Conservation (phyloP, 2,329 filamentous ascomycete species). For the Cadophora gregata region DNA sequence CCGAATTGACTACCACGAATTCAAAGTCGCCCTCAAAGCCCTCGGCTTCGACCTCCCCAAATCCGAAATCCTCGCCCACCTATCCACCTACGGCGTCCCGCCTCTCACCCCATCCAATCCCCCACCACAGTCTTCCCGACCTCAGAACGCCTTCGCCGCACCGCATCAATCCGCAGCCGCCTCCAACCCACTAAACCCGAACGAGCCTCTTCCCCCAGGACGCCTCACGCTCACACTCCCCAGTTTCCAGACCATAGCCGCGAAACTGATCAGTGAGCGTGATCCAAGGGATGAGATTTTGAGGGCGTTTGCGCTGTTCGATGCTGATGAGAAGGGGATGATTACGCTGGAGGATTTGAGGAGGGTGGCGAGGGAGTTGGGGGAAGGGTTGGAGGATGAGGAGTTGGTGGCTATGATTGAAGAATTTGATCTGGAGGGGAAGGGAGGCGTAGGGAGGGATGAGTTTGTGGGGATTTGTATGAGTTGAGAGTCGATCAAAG, state of each 20-base stretch:
- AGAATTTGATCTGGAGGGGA: constrained; percentile 94
- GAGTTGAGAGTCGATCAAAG: constrained; percentile 35
- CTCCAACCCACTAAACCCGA: constrained; percentile 47
- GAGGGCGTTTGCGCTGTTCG: constrained; percentile 91
- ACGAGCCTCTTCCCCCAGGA: constrained; percentile 55
- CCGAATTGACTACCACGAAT: constrained; percentile 96
- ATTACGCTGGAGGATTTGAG: constrained; percentile 90
- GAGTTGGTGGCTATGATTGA: constrained; percentile 97
- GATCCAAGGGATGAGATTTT: constrained; percentile 92
- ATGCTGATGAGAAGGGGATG: constrained; percentile 87
- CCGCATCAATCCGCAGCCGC: background rate
- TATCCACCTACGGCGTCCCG: constrained; percentile 81
- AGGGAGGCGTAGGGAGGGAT: constrained; percentile 75
- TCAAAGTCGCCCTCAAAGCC: constrained; percentile 94
- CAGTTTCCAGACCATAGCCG: constrained; percentile 77
- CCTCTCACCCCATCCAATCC: constrained; percentile 50
- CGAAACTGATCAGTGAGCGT: constrained; percentile 78
- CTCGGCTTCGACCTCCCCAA: constrained; percentile 93
- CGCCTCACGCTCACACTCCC: constrained; percentile 72
- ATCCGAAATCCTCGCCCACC: constrained; percentile 78
- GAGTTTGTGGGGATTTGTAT: constrained; percentile 60
- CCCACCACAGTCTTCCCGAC: constrained; percentile 49
- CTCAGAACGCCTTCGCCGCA: constrained; percentile 36
- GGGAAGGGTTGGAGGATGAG: constrained; percentile 90
- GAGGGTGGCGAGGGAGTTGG: constrained; percentile 86